Evolutionary conservation across 257 asterid species (phyloP).

Genomic region (Osmanthus fragrans): DNA sequence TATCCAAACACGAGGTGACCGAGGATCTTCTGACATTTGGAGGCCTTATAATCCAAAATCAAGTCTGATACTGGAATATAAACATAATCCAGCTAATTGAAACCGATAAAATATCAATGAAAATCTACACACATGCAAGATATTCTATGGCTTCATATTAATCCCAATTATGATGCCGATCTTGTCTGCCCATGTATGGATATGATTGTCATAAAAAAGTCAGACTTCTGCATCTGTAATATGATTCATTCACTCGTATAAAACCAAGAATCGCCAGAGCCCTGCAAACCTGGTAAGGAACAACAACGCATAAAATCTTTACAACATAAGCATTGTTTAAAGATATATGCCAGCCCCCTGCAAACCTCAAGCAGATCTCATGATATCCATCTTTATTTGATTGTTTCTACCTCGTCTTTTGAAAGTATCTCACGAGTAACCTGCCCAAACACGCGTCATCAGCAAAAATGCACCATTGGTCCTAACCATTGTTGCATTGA

Average conservation of each 20-base stretch:
- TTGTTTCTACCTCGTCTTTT: too few species aligned
- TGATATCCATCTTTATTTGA: too few species aligned
- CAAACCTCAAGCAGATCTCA: too few species aligned
- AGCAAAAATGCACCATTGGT: too few species aligned
- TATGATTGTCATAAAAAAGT: background rate
- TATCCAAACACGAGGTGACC: too few species aligned
- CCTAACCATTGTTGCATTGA: too few species aligned
- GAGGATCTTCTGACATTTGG: too few species aligned
- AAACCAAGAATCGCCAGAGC: conserved; percentile 10
- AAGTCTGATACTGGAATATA: background rate
- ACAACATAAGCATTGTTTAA: background rate
- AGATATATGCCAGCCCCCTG: background rate
- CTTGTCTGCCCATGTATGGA: background rate
- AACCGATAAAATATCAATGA: background rate
- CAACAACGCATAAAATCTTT: background rate
- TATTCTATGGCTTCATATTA: background rate
- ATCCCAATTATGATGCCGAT: background rate
- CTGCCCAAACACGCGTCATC: too few species aligned
- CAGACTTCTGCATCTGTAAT: conserved; percentile 22
- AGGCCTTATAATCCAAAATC: background rate
- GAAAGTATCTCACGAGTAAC: too few species aligned
- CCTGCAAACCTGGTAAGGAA: too few species aligned
- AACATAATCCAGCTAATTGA: background rate
- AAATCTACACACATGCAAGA: background rate
- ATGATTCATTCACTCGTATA: background rate